Conservation (phyloP, 495 filamentous ascomycete genomes). For the Lophiostoma macrostomum region DNA sequence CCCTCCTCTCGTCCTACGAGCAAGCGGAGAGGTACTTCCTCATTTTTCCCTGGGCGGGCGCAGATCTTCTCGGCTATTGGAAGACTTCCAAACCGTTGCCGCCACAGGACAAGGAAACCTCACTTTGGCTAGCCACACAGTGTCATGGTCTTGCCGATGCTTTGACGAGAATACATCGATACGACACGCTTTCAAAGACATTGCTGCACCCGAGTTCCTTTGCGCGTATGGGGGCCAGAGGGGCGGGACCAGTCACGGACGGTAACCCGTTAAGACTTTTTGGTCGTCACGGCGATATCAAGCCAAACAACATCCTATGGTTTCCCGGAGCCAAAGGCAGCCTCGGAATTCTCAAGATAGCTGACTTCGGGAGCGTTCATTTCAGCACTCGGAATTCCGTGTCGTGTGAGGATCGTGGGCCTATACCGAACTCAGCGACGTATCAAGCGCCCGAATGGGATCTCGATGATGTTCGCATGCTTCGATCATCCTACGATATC, state of each 20-base stretch:
- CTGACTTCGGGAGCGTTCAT: no score
- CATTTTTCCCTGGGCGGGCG: conserved; percentile 10
- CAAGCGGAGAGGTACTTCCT: background rate
- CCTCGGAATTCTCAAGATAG: no score
- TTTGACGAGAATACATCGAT: no score
- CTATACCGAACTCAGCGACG: no score
- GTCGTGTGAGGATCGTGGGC: background rate
- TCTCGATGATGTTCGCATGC: no score
- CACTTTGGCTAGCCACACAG: background rate
- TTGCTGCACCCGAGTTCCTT: background rate
- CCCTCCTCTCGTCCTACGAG: background rate
- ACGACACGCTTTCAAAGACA: no score
- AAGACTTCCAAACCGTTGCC: background rate
- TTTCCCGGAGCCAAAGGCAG: background rate
- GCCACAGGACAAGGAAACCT: background rate
- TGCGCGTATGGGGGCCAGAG: no score
- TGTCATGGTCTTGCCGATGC: background rate
- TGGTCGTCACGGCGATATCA: conserved; percentile 16
- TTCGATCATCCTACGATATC: conserved; percentile 12
- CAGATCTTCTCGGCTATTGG: conserved; percentile 4
- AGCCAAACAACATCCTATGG: conserved; percentile 6
- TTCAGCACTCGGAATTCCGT: conserved; percentile 1
- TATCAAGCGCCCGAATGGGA: background rate
- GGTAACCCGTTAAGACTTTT: no score
- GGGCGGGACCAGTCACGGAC: no score